Evolutionary conservation across 2,329 filamentous ascomycete genomes (phyloP), one percentile per base, ranked within the genome.

Genomic region (Graphilbum fragrans): DNA sequence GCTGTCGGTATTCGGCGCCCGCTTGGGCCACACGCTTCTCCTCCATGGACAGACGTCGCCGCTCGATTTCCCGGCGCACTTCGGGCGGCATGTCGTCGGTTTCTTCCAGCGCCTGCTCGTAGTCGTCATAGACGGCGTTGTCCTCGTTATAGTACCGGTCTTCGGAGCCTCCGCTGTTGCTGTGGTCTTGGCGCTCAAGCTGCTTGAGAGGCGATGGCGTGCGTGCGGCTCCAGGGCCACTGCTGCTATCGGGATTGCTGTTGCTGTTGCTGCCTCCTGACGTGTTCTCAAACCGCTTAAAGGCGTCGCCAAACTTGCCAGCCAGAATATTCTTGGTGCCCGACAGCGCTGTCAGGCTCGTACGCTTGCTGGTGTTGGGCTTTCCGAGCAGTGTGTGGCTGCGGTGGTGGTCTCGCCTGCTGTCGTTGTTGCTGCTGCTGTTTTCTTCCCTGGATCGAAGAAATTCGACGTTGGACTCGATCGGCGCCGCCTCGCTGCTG

Each of bases 221-320:
- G 29, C 67, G 62, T 7, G 51, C 54, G n/a, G 50, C 56, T 16
- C 52, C 53, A 11, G 50, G 47, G 19, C 38, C 55, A 43, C 51
- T 50, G 45, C 35, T 48, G 52, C 53, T 61, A 73, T 8, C 23
- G 34, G n/a, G 21, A 53, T 12, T 49, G 48, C 51, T 50, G 45
- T 34, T 49, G 52, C 53, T 61, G n/a, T 10, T 27, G 19, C 66
- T 20, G 27, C 20, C 19, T 2, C 42, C 32, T 16, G 44, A 40
- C 21, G n/a, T 49, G 4, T 39, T 41, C 58, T 98, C 92, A 51
- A 96, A 96, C 6, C 83, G 75, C 54, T 90, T 86, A 63, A 96
- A 95, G 3, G 90, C 88, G 53, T 95, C 88, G 1, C 88, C 86
- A 57, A 96, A 95, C 51, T 82, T 86, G 20, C 87, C 85, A 5